A percentile compares a stretch with the other conserved stretches of the same genome.
Conservation (phyloP, 257 asterid genomes). For the Salvia rosmarinus region DNA sequence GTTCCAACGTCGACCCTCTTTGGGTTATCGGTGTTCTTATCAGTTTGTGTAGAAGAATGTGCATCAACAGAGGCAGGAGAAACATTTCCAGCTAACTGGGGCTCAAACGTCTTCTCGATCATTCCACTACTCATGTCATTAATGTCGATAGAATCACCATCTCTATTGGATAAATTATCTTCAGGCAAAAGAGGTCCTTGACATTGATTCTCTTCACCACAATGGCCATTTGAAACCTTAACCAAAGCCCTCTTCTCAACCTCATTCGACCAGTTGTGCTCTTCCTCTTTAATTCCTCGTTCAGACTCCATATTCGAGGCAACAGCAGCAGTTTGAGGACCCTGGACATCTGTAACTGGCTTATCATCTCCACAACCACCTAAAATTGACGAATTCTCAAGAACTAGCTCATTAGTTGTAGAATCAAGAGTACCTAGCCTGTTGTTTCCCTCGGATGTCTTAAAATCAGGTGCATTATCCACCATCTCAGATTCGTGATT, state of each 20-base stretch:
- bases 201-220: constrained; percentile 36
- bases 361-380: constrained; percentile 42
- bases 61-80: constrained; percentile 37
- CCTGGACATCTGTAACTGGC: constrained; percentile 40
- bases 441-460: constrained; percentile 38
- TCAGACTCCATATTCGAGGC: constrained; percentile 36
- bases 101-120: constrained; percentile 27
- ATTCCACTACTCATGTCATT: constrained; percentile 31
- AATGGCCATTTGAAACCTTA: constrained; percentile 38
- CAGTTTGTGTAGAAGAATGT: constrained; percentile 37
- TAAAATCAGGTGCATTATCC: constrained; percentile 43
- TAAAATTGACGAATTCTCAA: constrained; percentile 31
- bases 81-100: constrained; percentile 25
- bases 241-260: constrained; percentile 32
- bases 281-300: constrained; percentile 38
- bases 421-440: constrained; percentile 40
- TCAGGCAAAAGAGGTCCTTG: constrained; percentile 33
- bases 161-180: constrained; percentile 23
- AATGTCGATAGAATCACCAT: constrained; percentile 34
- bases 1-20: constrained; percentile 39
- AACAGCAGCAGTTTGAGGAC: constrained; percentile 19
- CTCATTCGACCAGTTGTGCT: constrained; percentile 32
- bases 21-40: constrained; percentile 33
- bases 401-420: constrained; percentile 32
- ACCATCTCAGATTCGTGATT: constrained; percentile 40